Percentiles rank a stretch among this genome's conserved stretches.
Conservation (phyloP, 441 rosid species). For the Theobroma grandiflorum region DNA sequence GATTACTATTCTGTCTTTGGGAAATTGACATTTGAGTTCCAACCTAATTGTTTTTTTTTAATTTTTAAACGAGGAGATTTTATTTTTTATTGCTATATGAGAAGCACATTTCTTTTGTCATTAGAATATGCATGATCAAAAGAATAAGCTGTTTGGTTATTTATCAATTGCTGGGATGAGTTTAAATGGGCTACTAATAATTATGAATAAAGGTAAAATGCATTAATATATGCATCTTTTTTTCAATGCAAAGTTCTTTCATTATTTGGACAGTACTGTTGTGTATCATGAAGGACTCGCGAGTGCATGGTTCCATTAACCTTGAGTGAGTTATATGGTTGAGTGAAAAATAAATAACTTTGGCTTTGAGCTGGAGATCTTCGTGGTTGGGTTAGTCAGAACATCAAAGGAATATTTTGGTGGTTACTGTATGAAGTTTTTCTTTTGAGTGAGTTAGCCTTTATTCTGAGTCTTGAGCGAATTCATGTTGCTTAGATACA, state of each 20-base stretch:
- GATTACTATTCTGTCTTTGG: constrained; percentile 6
- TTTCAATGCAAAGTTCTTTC: not conserved
- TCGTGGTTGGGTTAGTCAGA: not conserved
- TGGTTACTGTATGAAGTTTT: not conserved
- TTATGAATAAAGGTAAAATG: not conserved
- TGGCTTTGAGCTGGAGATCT: not conserved
- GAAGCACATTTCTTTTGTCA: not conserved
- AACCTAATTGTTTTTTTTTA: not conserved
- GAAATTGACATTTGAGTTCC: not conserved
- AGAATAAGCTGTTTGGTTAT: not conserved
- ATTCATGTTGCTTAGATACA: not conserved
- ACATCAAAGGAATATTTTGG: not conserved
- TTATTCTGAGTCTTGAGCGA: not conserved
- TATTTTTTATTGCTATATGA: not conserved
- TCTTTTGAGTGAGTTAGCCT: not conserved
- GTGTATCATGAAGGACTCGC: not conserved
- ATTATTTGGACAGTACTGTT: not conserved
- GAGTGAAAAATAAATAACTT: not conserved
- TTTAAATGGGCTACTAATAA: not conserved
- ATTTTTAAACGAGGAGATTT: not conserved
- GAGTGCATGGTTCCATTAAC: not conserved
- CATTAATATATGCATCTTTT: not conserved
- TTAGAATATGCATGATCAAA: not conserved
- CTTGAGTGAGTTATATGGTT: not conserved
- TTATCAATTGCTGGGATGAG: not conserved